Percentiles rank a stretch among this genome's conserved stretches.
Evolutionary conservation across 1,284 basidiomycete genomes (phyloP).

Genomic region (Marasmius fiardii): DNA sequence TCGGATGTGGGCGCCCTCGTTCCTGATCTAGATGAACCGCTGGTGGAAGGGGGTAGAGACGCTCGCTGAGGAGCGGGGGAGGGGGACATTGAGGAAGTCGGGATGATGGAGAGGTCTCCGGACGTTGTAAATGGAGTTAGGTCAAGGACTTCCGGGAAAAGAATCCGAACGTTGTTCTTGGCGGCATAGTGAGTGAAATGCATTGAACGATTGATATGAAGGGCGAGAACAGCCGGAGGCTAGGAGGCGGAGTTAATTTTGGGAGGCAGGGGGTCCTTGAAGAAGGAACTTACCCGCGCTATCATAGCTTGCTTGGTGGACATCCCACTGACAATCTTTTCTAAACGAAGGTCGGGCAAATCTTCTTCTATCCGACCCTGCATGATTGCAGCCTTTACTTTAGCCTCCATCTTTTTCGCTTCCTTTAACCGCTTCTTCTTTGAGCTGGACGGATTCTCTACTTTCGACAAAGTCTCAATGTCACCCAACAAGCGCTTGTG

Average conservation of each 20-base stretch:
- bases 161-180: conserved; percentile 79
- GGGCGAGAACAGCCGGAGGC: conserved; percentile 79
- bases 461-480: conserved; percentile 48
- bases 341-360: conserved; percentile 69
- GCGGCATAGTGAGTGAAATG: conserved; percentile 72
- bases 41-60: background rate
- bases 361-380: conserved; percentile 79
- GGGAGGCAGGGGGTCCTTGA: background rate
- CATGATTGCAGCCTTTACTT: conserved; percentile 63
- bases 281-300: conserved; percentile 57
- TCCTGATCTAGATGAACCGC: background rate
- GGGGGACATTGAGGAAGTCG: conserved; percentile 65
- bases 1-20: conserved; percentile 54
- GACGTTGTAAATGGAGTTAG: conserved; percentile 81
- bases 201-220: conserved; percentile 86
- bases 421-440: conserved; percentile 75
- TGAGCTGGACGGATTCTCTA: conserved; percentile 46
- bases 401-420: conserved; percentile 55
- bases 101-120: conserved; percentile 65
- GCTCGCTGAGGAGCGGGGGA: conserved; percentile 38
- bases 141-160: conserved; percentile 84
- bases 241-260: conserved; percentile 26
- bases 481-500: conserved; percentile 57
- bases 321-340: conserved; percentile 69
- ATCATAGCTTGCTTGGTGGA: conserved; percentile 88